Percentiles rank a stretch among this genome's conserved stretches.
These are phyloP conservation scores for Backusella westeae DNA, from an alignment of 192 early-diverging fungal species.

Conservation along the genomic window DNA sequence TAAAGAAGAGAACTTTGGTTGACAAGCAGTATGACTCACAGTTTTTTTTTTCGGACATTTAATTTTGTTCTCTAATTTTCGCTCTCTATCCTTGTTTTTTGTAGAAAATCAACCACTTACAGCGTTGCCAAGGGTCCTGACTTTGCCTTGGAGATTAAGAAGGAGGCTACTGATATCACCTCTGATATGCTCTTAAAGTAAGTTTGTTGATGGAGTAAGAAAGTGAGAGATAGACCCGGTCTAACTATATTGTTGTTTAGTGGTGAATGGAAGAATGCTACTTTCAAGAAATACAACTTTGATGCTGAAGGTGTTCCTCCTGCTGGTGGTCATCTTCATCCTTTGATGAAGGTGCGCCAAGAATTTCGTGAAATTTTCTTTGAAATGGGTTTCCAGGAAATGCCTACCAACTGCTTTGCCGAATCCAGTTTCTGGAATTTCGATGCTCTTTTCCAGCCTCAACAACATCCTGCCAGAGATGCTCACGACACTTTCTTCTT, in stretches of 20 bases:
- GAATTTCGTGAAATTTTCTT: slow-evolving; percentile 99
- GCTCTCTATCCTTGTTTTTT: slow-evolving; percentile 9
- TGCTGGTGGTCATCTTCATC: slow-evolving; percentile 88
- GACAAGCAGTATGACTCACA: slow-evolving; percentile 58
- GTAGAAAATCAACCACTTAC: slow-evolving; percentile 78
- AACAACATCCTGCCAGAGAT: slow-evolving; percentile 94
- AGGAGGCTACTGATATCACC: slow-evolving; percentile 95
- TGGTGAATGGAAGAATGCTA: slow-evolving; percentile 91
- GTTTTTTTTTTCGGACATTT: neutral
- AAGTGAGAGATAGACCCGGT: neutral
- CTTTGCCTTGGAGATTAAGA: slow-evolving; percentile 82
- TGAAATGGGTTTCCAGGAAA: slow-evolving; percentile 98
- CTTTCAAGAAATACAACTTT: slow-evolving; percentile 99
- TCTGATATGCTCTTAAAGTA: slow-evolving; percentile 84
- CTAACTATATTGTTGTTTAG: slow-evolving; percentile 31
- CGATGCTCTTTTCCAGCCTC: slow-evolving; percentile 98
- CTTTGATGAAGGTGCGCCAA: slow-evolving; percentile 98
- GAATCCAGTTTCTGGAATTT: slow-evolving; percentile 99
- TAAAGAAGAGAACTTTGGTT: slow-evolving; percentile 73
- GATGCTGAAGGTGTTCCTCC: slow-evolving; percentile 82
- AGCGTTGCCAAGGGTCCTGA: slow-evolving; percentile 81
- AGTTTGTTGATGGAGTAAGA: neutral
- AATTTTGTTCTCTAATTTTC: slow-evolving; percentile 6
- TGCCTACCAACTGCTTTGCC: slow-evolving; percentile 97
- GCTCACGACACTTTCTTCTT: slow-evolving; percentile 85